phyloP scores from a whole-genome alignment of 2,329 filamentous ascomycete species.

The Pseudogymnoascus sp. region DNA sequence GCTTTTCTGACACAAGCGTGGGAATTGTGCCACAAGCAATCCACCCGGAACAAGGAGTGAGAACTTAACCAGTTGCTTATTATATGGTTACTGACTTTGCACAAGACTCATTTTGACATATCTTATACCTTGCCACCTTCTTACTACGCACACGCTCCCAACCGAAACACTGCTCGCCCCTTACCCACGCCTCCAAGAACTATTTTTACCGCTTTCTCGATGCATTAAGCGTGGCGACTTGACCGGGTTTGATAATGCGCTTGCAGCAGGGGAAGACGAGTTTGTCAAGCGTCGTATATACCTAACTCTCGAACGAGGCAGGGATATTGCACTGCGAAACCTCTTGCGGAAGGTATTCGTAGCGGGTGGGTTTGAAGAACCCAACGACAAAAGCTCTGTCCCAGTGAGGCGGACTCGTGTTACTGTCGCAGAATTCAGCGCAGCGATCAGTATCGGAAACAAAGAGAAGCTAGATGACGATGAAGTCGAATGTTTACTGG shows the following conservation, averaged over 20 bases:
- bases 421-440: slow-evolving; percentile 75
- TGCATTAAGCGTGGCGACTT: slow-evolving; percentile 82
- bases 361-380: slow-evolving; percentile 71
- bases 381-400: slow-evolving; percentile 60
- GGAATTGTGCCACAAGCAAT: slow-evolving; percentile 68
- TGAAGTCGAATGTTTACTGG: slow-evolving; percentile 90
- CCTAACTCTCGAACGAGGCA: slow-evolving; percentile 83
- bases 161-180: slow-evolving; percentile 63
- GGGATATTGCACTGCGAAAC: slow-evolving; percentile 88
- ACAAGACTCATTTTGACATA: slow-evolving; percentile 83
- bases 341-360: slow-evolving; percentile 87
- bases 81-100: slow-evolving; percentile 11
- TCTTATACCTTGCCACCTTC: slow-evolving; percentile 84
- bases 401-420: slow-evolving; percentile 69
- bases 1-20: slow-evolving; percentile 74
- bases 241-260: slow-evolving; percentile 72
- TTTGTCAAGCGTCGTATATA: slow-evolving; percentile 93
- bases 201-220: slow-evolving; percentile 71
- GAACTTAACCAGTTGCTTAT: slow-evolving; percentile 27
- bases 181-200: slow-evolving; percentile 67
- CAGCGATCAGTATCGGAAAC: slow-evolving; percentile 71
- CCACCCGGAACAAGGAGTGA: slow-evolving; percentile 74
- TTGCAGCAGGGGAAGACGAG: slow-evolving; percentile 78
- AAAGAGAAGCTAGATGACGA: slow-evolving; percentile 68
- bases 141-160: slow-evolving; percentile 82